These are phyloP conservation scores for Neoarthrinium moseri DNA, from an alignment of 2,329 filamentous ascomycete genomes.

Conservation along the genomic window DNA sequence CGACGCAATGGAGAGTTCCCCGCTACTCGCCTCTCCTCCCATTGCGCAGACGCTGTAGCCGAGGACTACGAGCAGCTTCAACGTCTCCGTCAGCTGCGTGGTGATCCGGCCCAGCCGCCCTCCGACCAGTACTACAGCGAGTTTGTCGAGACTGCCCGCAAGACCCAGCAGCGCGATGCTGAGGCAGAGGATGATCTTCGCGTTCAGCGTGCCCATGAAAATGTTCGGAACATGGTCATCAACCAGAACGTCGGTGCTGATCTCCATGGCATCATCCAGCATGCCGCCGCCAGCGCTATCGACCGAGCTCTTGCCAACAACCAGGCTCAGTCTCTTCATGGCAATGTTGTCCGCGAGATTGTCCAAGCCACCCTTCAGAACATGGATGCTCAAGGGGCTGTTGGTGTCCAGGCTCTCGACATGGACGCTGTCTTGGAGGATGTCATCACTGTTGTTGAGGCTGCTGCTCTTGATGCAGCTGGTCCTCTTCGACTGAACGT, in stretches of 20 bases:
- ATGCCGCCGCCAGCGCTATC: constrained; percentile 23
- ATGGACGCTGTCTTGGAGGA: constrained; percentile 20
- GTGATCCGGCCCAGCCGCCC: constrained; percentile 10
- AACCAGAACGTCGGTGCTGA: constrained; percentile 21
- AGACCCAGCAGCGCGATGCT: constrained; percentile 35
- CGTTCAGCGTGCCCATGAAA: constrained; percentile 16
- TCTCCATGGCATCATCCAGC: constrained; percentile 24
- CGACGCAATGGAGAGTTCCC: constrained; percentile 32
- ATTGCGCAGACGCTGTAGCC: constrained; percentile 23
- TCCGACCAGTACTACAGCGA: constrained; percentile 21
- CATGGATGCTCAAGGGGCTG: constrained; percentile 33
- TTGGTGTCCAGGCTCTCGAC: constrained; percentile 14
- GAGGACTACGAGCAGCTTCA: constrained; percentile 31
- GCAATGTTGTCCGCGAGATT: constrained; percentile 13
- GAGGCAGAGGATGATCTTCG: too few species aligned
- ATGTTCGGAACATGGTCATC: constrained; percentile 20
- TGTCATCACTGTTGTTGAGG: constrained; percentile 21
- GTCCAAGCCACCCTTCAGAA: constrained; percentile 24
- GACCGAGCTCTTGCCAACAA: constrained; percentile 38
- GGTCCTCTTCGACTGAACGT: constrained; percentile 14
- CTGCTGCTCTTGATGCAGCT: constrained; percentile 15
- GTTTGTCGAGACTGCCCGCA: constrained; percentile 29
- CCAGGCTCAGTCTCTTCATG: constrained; percentile 10
- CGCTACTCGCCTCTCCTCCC: constrained; percentile 21
- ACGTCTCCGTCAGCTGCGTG: constrained; percentile 26